Conservation (phyloP, 148 eudicot species). For the Dysphania ambrosioides region DNA sequence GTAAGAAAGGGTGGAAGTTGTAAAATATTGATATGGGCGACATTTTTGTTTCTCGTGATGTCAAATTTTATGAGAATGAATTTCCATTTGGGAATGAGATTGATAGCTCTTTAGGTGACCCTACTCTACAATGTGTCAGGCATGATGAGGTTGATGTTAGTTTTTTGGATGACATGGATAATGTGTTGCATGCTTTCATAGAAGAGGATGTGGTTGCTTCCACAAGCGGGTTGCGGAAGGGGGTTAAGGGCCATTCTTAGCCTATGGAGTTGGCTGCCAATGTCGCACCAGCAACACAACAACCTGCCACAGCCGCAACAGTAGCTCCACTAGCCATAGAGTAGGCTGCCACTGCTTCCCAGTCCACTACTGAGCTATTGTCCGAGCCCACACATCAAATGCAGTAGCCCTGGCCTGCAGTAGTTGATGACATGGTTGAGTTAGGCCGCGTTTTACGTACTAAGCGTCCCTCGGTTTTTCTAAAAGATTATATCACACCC, state of each 20-base stretch:
- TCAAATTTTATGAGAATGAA: neutral
- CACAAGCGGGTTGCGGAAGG: too few species aligned
- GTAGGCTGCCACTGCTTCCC: too few species aligned
- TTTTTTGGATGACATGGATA: neutral
- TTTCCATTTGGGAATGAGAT: neutral
- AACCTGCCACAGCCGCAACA: too few species aligned
- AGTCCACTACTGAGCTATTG: neutral
- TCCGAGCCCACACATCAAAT: neutral
- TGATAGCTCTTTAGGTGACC: neutral
- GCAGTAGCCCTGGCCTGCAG: neutral
- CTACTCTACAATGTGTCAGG: neutral
- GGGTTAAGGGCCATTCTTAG: too few species aligned
- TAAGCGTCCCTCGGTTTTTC: neutral
- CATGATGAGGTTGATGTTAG: neutral
- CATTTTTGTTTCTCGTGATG: neutral
- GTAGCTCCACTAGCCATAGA: too few species aligned
- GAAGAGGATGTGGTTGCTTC: too few species aligned
- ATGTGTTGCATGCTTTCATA: neutral
- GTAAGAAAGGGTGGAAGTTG: neutral
- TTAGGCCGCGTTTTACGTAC: neutral
- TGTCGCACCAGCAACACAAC: too few species aligned
- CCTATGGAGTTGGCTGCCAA: too few species aligned
- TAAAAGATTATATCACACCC: neutral
- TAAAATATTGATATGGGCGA: neutral
- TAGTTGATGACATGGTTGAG: neutral